Percentiles rank a stretch among this genome's conserved stretches.
These are phyloP conservation scores for Penicillium simplicissimum DNA, from an alignment of 495 filamentous ascomycete genomes.

Conservation along the genomic window DNA sequence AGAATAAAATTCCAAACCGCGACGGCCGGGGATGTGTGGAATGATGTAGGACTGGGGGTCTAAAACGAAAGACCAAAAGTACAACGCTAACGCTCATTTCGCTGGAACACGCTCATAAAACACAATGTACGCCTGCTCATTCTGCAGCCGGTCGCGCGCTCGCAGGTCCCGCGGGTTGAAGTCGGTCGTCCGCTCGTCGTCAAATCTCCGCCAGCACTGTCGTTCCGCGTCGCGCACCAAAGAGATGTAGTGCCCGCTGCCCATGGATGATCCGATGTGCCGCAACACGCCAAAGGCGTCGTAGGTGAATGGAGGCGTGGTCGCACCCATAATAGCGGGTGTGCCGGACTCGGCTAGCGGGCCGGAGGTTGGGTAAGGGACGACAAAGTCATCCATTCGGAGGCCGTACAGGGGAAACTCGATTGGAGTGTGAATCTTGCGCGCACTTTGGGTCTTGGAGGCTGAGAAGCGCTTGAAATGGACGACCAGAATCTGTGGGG, in stretches of 20 bases:
- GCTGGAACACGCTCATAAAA: slow-evolving; percentile 61
- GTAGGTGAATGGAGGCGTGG: slow-evolving; percentile 66
- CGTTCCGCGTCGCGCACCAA: slow-evolving; percentile 62
- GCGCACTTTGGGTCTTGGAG: slow-evolving; percentile 54
- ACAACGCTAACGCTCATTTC: slow-evolving; percentile 39
- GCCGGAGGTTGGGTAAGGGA: slow-evolving; percentile 35
- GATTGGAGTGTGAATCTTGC: slow-evolving; percentile 68
- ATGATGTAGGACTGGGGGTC: slow-evolving; percentile 28
- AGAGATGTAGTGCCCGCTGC: slow-evolving; percentile 70
- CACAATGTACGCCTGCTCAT: slow-evolving; percentile 67
- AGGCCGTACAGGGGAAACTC: slow-evolving; percentile 67
- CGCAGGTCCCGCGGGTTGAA: slow-evolving; percentile 57
- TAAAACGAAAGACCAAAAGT: slow-evolving; percentile 6
- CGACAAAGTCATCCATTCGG: slow-evolving; percentile 61
- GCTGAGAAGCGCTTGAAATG: slow-evolving; percentile 75
- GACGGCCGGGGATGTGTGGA: slow-evolving; percentile 12
- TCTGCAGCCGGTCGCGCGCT: slow-evolving; percentile 52
- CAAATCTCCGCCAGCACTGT: slow-evolving; percentile 64
- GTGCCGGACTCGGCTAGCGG: slow-evolving; percentile 27
- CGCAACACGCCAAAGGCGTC: slow-evolving; percentile 72
- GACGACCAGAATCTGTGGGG: slow-evolving; percentile 69
- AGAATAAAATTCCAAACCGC: background rate
- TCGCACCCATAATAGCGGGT: slow-evolving; percentile 34
- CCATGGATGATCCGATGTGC: slow-evolving; percentile 62
- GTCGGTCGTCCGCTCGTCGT: slow-evolving; percentile 61